Conservation (phyloP, 2,329 filamentous ascomycete species). For the Sphaerulina musiva region DNA sequence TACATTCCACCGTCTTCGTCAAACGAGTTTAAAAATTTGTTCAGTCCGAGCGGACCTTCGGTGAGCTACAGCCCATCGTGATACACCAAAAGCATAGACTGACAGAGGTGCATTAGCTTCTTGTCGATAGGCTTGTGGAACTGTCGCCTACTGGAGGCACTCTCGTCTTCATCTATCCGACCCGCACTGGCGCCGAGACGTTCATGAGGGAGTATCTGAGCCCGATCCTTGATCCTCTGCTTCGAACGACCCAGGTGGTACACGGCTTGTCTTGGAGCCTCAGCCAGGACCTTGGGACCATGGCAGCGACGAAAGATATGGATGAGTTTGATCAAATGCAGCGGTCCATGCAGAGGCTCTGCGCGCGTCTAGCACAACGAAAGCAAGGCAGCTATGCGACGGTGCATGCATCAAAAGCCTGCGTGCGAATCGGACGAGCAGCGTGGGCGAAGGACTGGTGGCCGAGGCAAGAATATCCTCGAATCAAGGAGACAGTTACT, state of each 20-base stretch:
- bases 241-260: slow-evolving; percentile 54
- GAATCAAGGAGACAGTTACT: slow-evolving; percentile 48
- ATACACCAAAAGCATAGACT: neutral
- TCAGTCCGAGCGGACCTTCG: slow-evolving; percentile 49
- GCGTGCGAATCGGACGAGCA: slow-evolving; percentile 46
- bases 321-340: slow-evolving; percentile 45
- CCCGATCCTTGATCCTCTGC: slow-evolving; percentile 55
- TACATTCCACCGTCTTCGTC: slow-evolving; percentile 58
- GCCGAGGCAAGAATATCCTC: slow-evolving; percentile 56
- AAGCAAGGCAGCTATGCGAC: slow-evolving; percentile 17
- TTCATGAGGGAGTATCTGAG: slow-evolving; percentile 56
- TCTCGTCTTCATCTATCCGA: slow-evolving; percentile 59
- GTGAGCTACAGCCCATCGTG: neutral
- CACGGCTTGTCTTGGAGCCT: slow-evolving; percentile 54
- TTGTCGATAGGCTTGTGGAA: slow-evolving; percentile 56
- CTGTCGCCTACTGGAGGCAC: slow-evolving; percentile 52
- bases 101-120: slow-evolving; percentile 29
- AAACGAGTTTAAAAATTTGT: slow-evolving; percentile 55
- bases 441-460: slow-evolving; percentile 58
- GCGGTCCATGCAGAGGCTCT: slow-evolving; percentile 23
- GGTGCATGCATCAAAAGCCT: slow-evolving; percentile 46
- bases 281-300: slow-evolving; percentile 48
- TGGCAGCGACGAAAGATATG: slow-evolving; percentile 49
- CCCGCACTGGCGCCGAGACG: slow-evolving; percentile 49
- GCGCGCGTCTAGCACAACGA: slow-evolving; percentile 24